Evolutionary conservation across 169 alveolate genomes (phyloP).

Genomic region (Amoebophrya sp.): DNA sequence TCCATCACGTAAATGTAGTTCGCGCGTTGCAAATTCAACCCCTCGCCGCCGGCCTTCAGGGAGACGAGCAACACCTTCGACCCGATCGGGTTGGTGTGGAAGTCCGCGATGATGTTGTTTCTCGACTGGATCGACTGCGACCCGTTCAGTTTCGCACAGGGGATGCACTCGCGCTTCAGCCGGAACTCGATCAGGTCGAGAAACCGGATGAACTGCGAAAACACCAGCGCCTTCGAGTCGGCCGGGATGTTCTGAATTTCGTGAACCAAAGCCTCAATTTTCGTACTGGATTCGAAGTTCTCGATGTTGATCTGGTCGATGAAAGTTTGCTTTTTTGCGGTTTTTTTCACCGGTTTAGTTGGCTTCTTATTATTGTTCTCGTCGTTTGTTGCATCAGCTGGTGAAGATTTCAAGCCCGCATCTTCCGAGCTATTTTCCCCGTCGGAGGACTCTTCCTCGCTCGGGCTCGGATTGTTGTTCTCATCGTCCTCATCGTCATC

Average conservation of each 20-base stretch:
- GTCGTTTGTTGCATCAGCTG: too few relatives aligned
- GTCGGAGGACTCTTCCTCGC: background rate
- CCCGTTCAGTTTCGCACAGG: slow-evolving; percentile 66
- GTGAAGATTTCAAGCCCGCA: background rate
- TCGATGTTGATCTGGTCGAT: slow-evolving; percentile 59
- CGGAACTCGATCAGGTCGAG: slow-evolving; percentile 70
- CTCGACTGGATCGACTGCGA: slow-evolving; percentile 61
- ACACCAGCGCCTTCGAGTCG: slow-evolving; percentile 65
- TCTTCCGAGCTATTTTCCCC: background rate
- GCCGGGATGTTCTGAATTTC: slow-evolving; percentile 57
- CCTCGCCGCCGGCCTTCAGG: slow-evolving; percentile 95
- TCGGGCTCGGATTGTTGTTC: too few relatives aligned
- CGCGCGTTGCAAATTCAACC: slow-evolving; percentile 95
- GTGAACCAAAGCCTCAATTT: slow-evolving; percentile 62
- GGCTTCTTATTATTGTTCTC: background rate
- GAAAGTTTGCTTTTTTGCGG: background rate
- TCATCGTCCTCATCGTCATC: background rate
- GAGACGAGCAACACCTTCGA: slow-evolving; percentile 73
- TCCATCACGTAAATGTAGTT: slow-evolving; percentile 90
- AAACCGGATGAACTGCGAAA: slow-evolving; percentile 77
- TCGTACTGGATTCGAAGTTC: slow-evolving; percentile 55
- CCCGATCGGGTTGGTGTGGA: slow-evolving; percentile 62
- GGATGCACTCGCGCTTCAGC: slow-evolving; percentile 61
- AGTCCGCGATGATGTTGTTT: slow-evolving; percentile 64
- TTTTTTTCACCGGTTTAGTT: background rate